A percentile compares a stretch with the other conserved stretches of the same genome.
These are phyloP conservation scores for Cenchrus americanus DNA, from an alignment of 176 grass and related monocot species.

Conservation along the genomic window DNA sequence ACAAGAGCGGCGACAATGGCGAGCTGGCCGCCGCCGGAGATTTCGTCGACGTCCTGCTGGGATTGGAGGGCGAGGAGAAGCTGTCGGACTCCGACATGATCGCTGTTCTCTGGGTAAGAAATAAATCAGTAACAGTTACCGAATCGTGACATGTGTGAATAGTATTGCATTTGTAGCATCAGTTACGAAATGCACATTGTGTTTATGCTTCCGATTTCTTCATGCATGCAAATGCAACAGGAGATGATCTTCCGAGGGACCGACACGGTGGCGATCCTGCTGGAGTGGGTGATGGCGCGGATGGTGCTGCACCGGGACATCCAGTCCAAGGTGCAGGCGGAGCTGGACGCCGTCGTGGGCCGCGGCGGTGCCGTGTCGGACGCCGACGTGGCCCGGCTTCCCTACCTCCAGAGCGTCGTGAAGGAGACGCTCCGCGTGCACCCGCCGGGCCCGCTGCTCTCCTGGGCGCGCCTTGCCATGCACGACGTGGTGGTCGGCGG, in stretches of 20 bases:
- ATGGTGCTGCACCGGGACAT: slow-evolving; percentile 70
- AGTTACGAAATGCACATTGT: slow-evolving; percentile 5
- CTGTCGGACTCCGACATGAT: slow-evolving; percentile 71
- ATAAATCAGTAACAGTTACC: background rate
- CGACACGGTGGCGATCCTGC: slow-evolving; percentile 64
- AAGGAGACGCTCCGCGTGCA: slow-evolving; percentile 76
- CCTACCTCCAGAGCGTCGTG: slow-evolving; percentile 60
- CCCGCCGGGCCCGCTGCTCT: slow-evolving; percentile 71
- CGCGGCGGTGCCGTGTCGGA: slow-evolving; percentile 39
- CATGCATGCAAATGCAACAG: slow-evolving; percentile 1
- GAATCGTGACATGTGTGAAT: background rate
- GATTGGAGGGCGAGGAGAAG: slow-evolving; percentile 60
- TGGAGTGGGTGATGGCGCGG: slow-evolving; percentile 79
- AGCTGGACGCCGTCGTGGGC: slow-evolving; percentile 58
- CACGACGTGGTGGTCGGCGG: slow-evolving; percentile 54
- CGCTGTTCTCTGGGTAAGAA: slow-evolving; percentile 74
- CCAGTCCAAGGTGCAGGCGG: slow-evolving; percentile 55
- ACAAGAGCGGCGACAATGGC: background rate
- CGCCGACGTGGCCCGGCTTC: slow-evolving; percentile 47
- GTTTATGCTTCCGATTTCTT: background rate
- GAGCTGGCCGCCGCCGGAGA: slow-evolving; percentile 35
- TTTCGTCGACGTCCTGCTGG: slow-evolving; percentile 72
- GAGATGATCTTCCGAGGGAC: slow-evolving; percentile 85
- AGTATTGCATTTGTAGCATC: slow-evolving; percentile 1
- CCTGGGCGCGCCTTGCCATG: slow-evolving; percentile 74